Conservation (phyloP, 805 yeast species). For the Yamadazyma sp. region DNA sequence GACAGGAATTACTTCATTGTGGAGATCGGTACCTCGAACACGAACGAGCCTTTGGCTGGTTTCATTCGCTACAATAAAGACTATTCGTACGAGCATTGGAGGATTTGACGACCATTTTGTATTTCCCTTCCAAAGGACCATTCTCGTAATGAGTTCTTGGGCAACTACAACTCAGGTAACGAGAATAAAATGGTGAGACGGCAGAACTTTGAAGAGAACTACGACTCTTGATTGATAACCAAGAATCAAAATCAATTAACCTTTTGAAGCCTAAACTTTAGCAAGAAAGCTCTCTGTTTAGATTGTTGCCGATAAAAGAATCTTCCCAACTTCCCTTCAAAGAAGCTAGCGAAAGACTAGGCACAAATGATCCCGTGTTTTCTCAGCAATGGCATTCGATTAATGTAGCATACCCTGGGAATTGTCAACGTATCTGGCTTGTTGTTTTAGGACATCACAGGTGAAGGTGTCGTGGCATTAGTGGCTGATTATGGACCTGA, state of each 20-base stretch:
- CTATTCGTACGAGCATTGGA: conserved; percentile 61
- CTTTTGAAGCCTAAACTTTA: conserved; percentile 54
- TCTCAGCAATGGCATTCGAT: conserved; percentile 88
- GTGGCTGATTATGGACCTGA: conserved; percentile 92
- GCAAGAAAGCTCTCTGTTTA: conserved; percentile 60
- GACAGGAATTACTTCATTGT: conserved; percentile 60
- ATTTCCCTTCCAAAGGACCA: conserved; percentile 53
- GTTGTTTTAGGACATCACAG: conserved; percentile 82
- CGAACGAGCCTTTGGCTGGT: conserved; percentile 27
- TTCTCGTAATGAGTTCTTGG: conserved; percentile 32
- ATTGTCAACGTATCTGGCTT: conserved; percentile 79
- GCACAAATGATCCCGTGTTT: conserved; percentile 83
- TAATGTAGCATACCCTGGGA: conserved; percentile 68
- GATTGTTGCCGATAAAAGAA: conserved; percentile 31
- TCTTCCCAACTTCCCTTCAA: conserved; percentile 49
- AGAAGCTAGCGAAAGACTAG: conserved; percentile 51
- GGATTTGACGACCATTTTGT: conserved; percentile 65
- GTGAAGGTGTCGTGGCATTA: conserved; percentile 80
- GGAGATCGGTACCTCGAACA: conserved; percentile 42
- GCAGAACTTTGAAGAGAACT: conserved; percentile 24
- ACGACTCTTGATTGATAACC: conserved; percentile 24
- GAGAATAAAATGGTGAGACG: conserved; percentile 28
- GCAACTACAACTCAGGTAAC: conserved; percentile 33
- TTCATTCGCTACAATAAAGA: conserved; percentile 41
- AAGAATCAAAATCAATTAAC: conserved; percentile 50